These are phyloP conservation scores for Yamadazyma atmosphaerica DNA, from an alignment of 1,139 yeast genomes.

Conservation along the genomic window DNA sequence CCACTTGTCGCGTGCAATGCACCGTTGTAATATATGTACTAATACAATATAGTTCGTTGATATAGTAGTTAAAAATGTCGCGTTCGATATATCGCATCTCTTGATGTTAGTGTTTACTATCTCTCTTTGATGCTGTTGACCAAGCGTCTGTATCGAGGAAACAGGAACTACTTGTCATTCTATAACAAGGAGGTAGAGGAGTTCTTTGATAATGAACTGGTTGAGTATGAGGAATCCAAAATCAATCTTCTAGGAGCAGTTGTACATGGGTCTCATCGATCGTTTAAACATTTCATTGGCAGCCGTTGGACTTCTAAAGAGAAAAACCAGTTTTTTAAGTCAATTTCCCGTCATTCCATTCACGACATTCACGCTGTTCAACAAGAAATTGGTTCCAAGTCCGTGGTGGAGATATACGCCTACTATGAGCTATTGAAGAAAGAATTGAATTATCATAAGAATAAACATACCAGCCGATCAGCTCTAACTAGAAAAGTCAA, in stretches of 20 bases:
- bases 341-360: slow-evolving; percentile 49
- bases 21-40: slow-evolving; percentile 1
- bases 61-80: too few relatives aligned
- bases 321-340: slow-evolving; percentile 23
- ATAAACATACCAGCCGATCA: slow-evolving; percentile 4
- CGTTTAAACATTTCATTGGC: slow-evolving; percentile 14
- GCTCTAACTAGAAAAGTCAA: slow-evolving; percentile 2
- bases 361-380: slow-evolving; percentile 45
- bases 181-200: background rate
- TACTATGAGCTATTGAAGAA: slow-evolving; percentile 43
- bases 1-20: too few relatives aligned
- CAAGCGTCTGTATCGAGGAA: slow-evolving; percentile 5
- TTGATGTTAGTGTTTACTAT: too few relatives aligned
- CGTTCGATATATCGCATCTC: too few relatives aligned
- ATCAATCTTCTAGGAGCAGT: slow-evolving; percentile 1
- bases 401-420: slow-evolving; percentile 43
- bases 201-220: slow-evolving; percentile 4
- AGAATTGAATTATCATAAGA: slow-evolving; percentile 24
- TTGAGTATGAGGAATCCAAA: slow-evolving; percentile 7
- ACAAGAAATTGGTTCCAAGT: slow-evolving; percentile 34
- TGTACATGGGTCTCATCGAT: slow-evolving; percentile 3
- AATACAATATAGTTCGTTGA: background rate
- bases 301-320: slow-evolving; percentile 23
- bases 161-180: slow-evolving; percentile 7
- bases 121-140: background rate